Conservation (phyloP, 345 rosid genomes). For the Murraya koenigii region DNA sequence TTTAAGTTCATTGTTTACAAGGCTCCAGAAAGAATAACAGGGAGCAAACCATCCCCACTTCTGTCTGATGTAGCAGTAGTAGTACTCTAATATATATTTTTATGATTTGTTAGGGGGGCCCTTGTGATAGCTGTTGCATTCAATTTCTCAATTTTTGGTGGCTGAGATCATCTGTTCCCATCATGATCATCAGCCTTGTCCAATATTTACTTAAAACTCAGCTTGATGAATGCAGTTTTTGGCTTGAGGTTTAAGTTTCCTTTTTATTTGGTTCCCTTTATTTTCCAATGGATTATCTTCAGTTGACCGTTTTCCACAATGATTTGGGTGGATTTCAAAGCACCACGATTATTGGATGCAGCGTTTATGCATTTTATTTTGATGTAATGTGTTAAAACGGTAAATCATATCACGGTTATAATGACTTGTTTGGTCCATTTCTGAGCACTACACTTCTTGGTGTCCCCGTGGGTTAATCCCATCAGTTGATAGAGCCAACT, state of each 20-base stretch:
- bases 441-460: no score
- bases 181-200: neutral
- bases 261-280: neutral
- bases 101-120: neutral
- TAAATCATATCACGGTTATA: no score
- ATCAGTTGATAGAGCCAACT: no score
- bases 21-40: slow-evolving; percentile 27
- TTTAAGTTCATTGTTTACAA: slow-evolving; percentile 32
- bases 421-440: no score
- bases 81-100: slow-evolving; percentile 17
- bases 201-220: neutral
- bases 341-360: no score
- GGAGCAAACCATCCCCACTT: slow-evolving; percentile 23
- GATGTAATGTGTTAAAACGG: no score
- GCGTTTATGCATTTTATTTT: no score
- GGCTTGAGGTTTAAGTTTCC: neutral
- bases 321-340: no score
- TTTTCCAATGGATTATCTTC: no score
- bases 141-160: slow-evolving; percentile 5
- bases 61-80: neutral
- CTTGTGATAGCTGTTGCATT: neutral
- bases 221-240: neutral
- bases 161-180: neutral
- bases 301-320: no score
- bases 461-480: no score